Evolutionary conservation across 1,284 basidiomycete species (phyloP).

Genomic region (Moesziomyces globuligerus): DNA sequence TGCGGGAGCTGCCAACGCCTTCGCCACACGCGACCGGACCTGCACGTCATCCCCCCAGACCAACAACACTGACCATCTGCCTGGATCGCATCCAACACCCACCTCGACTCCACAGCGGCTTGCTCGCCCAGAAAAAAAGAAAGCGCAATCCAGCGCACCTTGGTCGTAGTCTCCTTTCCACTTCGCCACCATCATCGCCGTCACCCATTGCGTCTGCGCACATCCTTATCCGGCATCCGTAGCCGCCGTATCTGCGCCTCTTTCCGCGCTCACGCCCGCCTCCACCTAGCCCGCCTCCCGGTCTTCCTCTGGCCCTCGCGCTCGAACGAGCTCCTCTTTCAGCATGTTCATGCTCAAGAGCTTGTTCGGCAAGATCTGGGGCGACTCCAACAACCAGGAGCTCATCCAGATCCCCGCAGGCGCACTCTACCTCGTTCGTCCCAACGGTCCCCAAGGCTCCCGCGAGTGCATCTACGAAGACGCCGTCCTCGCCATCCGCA

Average conservation of each 20-base stretch:
- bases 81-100: no score
- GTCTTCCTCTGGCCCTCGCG: not conserved
- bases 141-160: not conserved
- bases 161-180: slow-evolving; percentile 5
- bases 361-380: slow-evolving; percentile 91
- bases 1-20: no score
- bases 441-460: slow-evolving; percentile 87
- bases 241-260: no score
- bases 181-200: slow-evolving; percentile 18
- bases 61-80: no score
- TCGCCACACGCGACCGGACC: no score
- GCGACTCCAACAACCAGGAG: slow-evolving; percentile 61
- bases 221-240: no score
- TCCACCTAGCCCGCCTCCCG: no score
- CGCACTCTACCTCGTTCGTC: slow-evolving; percentile 88
- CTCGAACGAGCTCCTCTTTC: slow-evolving; percentile 9
- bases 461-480: slow-evolving; percentile 99
- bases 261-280: no score
- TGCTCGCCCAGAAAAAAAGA: not conserved
- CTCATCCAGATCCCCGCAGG: slow-evolving; percentile 94
- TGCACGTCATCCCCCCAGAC: no score
- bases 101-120: no score
- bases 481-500: slow-evolving; percentile 91
- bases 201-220: no score
- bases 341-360: slow-evolving; percentile 83